phyloP scores from a whole-genome alignment of 176 grass and related monocot species.

The Juncus effusus region DNA sequence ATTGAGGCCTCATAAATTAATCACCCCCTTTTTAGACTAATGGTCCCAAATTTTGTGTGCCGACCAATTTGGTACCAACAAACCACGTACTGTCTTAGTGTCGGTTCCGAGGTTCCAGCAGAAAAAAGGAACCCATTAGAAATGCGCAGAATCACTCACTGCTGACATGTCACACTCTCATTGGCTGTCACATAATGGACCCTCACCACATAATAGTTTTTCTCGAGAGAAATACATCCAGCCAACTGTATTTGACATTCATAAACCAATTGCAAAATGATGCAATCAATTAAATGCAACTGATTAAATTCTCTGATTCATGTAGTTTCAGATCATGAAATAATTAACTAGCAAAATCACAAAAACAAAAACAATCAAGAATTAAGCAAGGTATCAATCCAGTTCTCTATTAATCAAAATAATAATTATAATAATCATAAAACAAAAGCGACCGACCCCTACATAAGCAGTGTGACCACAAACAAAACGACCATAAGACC shows the following conservation, averaged over 20 bases:
- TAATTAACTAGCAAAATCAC: not conserved
- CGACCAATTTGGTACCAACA: no score
- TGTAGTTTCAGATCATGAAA: not conserved
- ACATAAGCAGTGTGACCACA: slow-evolving; percentile 25
- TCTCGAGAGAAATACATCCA: no score
- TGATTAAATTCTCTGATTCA: slow-evolving; percentile 2
- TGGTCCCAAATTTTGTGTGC: no score
- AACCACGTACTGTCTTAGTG: no score
- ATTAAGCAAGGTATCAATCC: slow-evolving; percentile 19
- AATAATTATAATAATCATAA: not conserved
- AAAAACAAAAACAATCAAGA: slow-evolving; percentile 16
- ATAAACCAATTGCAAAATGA: not conserved
- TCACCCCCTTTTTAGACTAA: no score
- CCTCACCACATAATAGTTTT: not conserved
- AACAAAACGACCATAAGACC: slow-evolving; percentile 23
- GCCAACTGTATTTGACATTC: no score
- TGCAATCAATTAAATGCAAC: not conserved
- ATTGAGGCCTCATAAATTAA: no score
- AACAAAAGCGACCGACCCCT: not conserved
- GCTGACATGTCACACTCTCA: no score
- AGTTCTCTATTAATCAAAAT: slow-evolving; percentile 14
- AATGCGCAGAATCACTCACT: no score
- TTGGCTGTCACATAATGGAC: not conserved
- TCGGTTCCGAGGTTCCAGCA: no score
- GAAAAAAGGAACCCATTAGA: no score